phyloP scores from a whole-genome alignment of 495 filamentous ascomycete genomes.

The Podospora sp. region DNA sequence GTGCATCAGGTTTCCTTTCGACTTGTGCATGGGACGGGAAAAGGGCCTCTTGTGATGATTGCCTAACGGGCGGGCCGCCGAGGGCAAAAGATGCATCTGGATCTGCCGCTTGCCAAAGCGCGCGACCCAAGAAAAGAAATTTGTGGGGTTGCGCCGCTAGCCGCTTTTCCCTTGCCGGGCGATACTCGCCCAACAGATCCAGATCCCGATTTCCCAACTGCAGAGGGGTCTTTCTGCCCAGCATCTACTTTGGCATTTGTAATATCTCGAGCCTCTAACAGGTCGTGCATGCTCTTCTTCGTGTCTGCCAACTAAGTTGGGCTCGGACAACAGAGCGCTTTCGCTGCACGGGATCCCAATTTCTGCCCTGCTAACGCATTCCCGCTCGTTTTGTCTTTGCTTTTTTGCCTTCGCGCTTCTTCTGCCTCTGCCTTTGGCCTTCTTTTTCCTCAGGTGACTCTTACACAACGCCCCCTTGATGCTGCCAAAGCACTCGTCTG shows the following conservation, averaged over 20 bases:
- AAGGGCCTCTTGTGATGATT: neutral
- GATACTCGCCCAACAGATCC: neutral
- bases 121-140: slow-evolving; percentile 3
- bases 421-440: neutral
- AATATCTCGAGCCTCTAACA: slow-evolving; percentile 2
- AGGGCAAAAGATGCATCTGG: neutral
- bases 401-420: neutral
- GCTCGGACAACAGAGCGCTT: slow-evolving; percentile 9
- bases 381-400: neutral
- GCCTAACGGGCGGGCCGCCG: neutral
- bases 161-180: neutral
- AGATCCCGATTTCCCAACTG: slow-evolving; percentile 4
- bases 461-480: neutral
- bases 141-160: slow-evolving; percentile 11
- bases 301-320: slow-evolving; percentile 1
- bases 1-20: neutral
- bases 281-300: neutral
- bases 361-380: slow-evolving; percentile 4
- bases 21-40: neutral
- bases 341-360: slow-evolving; percentile 6
- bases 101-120: neutral
- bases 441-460: neutral
- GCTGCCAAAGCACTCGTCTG: neutral
- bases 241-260: slow-evolving; percentile 10
- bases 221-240: neutral